phyloP scores from a whole-genome alignment of 495 filamentous ascomycete genomes.

The Annulohypoxylon nitens region DNA sequence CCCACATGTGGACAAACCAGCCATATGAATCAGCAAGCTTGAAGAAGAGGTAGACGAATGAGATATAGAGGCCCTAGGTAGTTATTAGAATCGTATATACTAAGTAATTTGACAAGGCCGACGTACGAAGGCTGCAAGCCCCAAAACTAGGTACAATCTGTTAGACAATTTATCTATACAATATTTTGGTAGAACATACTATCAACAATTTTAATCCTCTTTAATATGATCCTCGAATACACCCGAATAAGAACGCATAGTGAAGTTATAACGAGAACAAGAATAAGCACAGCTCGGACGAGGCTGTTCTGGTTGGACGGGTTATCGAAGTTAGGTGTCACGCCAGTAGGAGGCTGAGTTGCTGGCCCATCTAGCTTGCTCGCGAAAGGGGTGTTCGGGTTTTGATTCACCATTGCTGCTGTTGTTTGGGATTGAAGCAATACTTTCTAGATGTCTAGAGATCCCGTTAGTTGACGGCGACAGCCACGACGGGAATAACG shows the following conservation, averaged over 20 bases:
- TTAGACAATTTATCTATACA: not conserved
- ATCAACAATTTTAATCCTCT: not conserved
- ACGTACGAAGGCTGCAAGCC: slow-evolving; percentile 2
- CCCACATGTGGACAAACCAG: slow-evolving; percentile 11
- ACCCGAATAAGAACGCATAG: not conserved
- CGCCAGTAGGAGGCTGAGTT: not conserved
- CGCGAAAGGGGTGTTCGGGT: not conserved
- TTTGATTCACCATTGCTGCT: not conserved
- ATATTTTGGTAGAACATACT: not conserved
- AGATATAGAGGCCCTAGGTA: not conserved
- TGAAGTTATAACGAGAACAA: slow-evolving; percentile 1
- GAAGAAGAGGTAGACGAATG: not conserved
- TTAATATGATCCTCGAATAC: not conserved
- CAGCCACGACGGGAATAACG: not conserved
- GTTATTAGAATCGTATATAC: not conserved
- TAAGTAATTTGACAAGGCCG: not conserved
- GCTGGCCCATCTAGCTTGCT: slow-evolving; percentile 3
- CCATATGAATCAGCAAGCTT: not conserved
- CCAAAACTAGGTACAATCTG: not conserved
- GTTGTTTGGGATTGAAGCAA: not conserved
- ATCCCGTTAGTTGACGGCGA: not conserved
- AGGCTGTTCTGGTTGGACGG: slow-evolving; percentile 1
- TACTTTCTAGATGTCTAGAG: not conserved
- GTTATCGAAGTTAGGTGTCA: not conserved
- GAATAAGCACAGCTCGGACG: not conserved